Percentiles rank a stretch among this genome's conserved stretches.
These are phyloP conservation scores for Hymenoscyphus infarciens DNA, from an alignment of 2,329 filamentous ascomycete genomes.

Conservation along the genomic window DNA sequence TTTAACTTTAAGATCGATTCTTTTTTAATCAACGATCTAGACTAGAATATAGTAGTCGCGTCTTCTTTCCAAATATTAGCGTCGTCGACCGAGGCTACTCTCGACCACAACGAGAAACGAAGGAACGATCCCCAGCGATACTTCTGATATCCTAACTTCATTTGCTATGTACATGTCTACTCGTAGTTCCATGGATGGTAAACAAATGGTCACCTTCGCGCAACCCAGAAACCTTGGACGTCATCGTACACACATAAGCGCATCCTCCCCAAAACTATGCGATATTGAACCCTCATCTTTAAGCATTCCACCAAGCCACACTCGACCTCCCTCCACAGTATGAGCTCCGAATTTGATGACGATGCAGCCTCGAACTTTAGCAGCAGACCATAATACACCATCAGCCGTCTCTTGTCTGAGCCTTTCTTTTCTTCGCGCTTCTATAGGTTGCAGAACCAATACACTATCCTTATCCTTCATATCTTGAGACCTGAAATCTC, in stretches of 20 bases:
- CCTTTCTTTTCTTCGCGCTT: slow-evolving; percentile 53
- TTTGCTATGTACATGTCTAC: too few relatives aligned
- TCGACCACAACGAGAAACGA: too few relatives aligned
- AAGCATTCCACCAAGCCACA: slow-evolving; percentile 77
- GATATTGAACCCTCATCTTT: slow-evolving; percentile 68
- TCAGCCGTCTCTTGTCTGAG: slow-evolving; percentile 55
- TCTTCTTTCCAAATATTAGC: too few relatives aligned
- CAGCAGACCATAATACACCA: slow-evolving; percentile 76
- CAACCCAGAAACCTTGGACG: not conserved
- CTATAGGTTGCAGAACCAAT: slow-evolving; percentile 39
- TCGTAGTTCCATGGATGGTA: too few relatives aligned
- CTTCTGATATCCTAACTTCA: too few relatives aligned
- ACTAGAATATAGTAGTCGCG: too few relatives aligned
- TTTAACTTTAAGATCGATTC: too few relatives aligned
- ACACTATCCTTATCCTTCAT: slow-evolving; percentile 42
- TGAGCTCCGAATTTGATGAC: slow-evolving; percentile 87
- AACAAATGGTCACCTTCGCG: not conserved
- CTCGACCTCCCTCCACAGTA: slow-evolving; percentile 74
- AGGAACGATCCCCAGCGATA: too few relatives aligned
- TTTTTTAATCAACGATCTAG: too few relatives aligned
- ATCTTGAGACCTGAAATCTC: slow-evolving; percentile 65
- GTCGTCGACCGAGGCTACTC: too few relatives aligned
- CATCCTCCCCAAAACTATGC: slow-evolving; percentile 72
- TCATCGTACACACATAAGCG: slow-evolving; percentile 69
- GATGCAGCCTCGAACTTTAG: slow-evolving; percentile 75